These are phyloP conservation scores for Fusarium palustre DNA, from an alignment of 2,329 filamentous ascomycete genomes.

Conservation along the genomic window DNA sequence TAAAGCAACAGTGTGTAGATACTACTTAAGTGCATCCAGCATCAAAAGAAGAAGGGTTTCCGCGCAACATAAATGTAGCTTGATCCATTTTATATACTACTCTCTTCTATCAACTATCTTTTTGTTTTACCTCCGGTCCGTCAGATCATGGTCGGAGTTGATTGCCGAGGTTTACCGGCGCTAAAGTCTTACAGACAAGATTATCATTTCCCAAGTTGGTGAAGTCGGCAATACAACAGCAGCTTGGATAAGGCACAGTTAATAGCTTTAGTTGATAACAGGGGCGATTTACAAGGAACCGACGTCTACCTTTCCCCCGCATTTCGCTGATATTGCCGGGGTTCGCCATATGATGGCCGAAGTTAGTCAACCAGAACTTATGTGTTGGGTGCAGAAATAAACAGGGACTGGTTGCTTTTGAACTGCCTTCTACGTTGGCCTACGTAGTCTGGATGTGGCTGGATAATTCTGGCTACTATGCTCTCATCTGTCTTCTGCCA, in stretches of 20 bases:
- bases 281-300: neutral
- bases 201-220: neutral
- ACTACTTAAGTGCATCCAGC: neutral
- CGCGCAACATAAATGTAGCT: neutral
- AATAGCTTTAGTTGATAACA: neutral
- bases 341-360: slow-evolving; percentile 3
- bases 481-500: neutral
- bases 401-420: neutral
- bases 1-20: neutral
- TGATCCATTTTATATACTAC: neutral
- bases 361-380: neutral
- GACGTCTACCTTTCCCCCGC: neutral
- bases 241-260: neutral
- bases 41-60: neutral
- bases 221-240: neutral
- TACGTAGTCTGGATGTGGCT: neutral
- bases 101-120: neutral
- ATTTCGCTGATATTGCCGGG: neutral
- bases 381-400: neutral
- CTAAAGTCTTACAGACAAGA: neutral
- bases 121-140: neutral
- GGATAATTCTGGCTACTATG: neutral
- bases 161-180: neutral
- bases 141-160: neutral
- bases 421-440: neutral